Evolutionary conservation across 2,329 filamentous ascomycete genomes (phyloP).

Genomic region (Penicillium fuscoglaucum): DNA sequence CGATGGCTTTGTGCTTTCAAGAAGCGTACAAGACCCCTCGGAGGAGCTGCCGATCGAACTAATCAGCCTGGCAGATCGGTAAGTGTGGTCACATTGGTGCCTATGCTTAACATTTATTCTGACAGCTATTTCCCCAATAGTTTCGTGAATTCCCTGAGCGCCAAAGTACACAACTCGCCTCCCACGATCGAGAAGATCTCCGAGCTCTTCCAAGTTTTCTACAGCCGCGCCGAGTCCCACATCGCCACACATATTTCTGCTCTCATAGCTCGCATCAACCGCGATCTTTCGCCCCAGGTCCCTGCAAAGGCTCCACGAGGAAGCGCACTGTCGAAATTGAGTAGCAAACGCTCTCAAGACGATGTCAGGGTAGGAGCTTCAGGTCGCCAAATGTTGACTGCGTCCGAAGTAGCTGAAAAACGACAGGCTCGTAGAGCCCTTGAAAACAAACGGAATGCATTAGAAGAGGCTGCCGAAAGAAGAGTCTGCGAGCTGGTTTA

Average conservation of each 20-base stretch:
- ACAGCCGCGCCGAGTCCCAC: constrained; percentile 73
- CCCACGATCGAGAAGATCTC: constrained; percentile 80
- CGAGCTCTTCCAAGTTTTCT: constrained; percentile 93
- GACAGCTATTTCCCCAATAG: constrained; percentile 46
- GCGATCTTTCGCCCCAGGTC: constrained; percentile 62
- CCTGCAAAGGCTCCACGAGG: constrained; percentile 57
- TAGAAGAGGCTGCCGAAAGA: constrained; percentile 91
- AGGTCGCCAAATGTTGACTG: constrained; percentile 86
- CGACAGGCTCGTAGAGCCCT: constrained; percentile 75
- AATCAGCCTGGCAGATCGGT: constrained; percentile 85
- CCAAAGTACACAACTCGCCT: constrained; percentile 81
- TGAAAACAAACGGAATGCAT: constrained; percentile 70
- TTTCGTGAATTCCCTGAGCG: constrained; percentile 86
- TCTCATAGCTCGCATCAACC: constrained; percentile 71
- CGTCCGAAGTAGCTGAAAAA: constrained; percentile 76
- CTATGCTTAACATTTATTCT: constrained; percentile 1
- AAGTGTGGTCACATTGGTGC: constrained; percentile 23
- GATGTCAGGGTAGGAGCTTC: constrained; percentile 40
- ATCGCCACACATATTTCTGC: constrained; percentile 85
- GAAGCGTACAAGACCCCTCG: constrained; percentile 63
- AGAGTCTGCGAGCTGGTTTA: constrained; percentile 84
- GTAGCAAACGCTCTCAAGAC: constrained; percentile 42
- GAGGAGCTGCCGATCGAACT: constrained; percentile 94
- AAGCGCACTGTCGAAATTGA: constrained; percentile 57
- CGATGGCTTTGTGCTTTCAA: constrained; percentile 37